These are phyloP conservation scores for Talaromyces sp. DNA, from an alignment of 2,329 filamentous ascomycete genomes.

Conservation along the genomic window DNA sequence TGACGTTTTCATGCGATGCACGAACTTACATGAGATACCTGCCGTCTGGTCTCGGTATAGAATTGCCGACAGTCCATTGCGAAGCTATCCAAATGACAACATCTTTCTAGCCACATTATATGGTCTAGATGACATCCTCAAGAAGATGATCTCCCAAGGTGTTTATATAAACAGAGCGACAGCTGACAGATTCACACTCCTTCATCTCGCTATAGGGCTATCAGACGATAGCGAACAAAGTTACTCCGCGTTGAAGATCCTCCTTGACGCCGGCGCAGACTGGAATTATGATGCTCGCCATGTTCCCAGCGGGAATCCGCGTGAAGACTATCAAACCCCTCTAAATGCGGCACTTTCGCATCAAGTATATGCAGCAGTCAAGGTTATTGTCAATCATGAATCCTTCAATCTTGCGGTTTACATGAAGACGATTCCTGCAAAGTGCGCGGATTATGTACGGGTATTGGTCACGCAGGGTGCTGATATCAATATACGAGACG, in stretches of 20 bases:
- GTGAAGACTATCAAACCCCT: not conserved
- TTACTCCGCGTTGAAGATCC: not conserved
- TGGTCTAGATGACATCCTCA: constrained; percentile 6
- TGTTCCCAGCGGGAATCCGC: not conserved
- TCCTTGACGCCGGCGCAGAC: constrained; percentile 13
- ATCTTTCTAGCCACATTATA: not conserved
- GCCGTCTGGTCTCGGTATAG: constrained; percentile 12
- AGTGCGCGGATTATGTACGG: not conserved
- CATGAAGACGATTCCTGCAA: constrained; percentile 5
- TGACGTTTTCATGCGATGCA: constrained; percentile 15
- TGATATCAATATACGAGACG: constrained; percentile 3
- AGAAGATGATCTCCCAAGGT: constrained; percentile 13
- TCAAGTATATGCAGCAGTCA: not conserved
- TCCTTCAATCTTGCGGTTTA: constrained; percentile 13
- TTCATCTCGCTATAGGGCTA: not conserved
- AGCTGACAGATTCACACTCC: not conserved
- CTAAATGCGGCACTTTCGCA: not conserved
- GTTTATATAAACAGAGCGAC: constrained; percentile 7
- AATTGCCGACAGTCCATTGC: not conserved
- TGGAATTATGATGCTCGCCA: constrained; percentile 8
- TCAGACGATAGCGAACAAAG: not conserved
- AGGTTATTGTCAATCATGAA: not conserved
- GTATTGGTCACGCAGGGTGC: constrained; percentile 5
- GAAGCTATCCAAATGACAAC: constrained; percentile 10
- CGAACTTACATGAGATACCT: constrained; percentile 10